A percentile compares a stretch with the other conserved stretches of the same genome.
Conservation (phyloP, 2,329 filamentous ascomycete genomes). For the Neofusicoccum umdonicola region DNA sequence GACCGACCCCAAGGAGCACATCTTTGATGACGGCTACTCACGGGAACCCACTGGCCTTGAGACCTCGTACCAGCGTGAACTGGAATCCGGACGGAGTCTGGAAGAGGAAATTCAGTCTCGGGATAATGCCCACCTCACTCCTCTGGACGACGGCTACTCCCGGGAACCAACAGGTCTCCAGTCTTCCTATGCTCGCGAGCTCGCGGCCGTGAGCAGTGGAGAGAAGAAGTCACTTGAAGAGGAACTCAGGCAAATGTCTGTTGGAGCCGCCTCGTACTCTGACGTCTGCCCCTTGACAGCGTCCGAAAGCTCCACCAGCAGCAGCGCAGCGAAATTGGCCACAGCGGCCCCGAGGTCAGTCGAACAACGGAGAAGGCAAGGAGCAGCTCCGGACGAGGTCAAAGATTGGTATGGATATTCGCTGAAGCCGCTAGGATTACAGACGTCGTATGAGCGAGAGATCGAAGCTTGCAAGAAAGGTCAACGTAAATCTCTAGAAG, state of each 20-base stretch:
- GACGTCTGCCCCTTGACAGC: background rate
- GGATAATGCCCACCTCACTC: background rate
- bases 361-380: constrained; percentile 13
- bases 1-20: background rate
- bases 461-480: constrained; percentile 7
- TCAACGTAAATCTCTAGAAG: constrained; percentile 15
- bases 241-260: constrained; percentile 5
- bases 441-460: constrained; percentile 21
- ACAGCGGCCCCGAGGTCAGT: constrained; percentile 14
- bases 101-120: background rate
- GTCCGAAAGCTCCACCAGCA: background rate
- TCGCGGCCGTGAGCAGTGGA: constrained; percentile 3
- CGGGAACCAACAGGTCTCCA: constrained; percentile 8
- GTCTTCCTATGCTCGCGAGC: constrained; percentile 19
- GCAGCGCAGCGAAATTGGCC: background rate
- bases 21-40: constrained; percentile 12
- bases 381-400: constrained; percentile 11
- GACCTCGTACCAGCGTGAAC: constrained; percentile 21
- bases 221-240: constrained; percentile 17
- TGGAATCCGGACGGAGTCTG: constrained; percentile 1
- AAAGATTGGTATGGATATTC: constrained; percentile 21
- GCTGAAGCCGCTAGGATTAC: constrained; percentile 21
- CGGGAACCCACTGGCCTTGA: constrained; percentile 20
- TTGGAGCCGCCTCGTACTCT: constrained; percentile 6
- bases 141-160: constrained; percentile 12